phyloP scores from a whole-genome alignment of 2,329 filamentous ascomycete species.

The Diplodia mutila region DNA sequence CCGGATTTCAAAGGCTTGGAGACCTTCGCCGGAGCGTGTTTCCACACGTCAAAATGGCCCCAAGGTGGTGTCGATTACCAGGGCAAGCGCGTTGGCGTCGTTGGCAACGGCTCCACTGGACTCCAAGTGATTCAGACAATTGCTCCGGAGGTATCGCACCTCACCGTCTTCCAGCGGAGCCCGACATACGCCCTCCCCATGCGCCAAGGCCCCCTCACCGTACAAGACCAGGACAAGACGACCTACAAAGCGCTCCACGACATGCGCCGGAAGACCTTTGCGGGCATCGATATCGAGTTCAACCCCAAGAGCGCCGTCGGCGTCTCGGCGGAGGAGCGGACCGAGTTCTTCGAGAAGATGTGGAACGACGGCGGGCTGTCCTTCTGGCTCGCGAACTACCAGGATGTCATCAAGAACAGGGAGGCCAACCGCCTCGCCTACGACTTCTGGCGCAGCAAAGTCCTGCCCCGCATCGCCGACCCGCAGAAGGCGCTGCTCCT shows the following conservation, averaged over 20 bases:
- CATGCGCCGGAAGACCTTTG: slow-evolving; percentile 50
- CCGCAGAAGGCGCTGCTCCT: slow-evolving; percentile 50
- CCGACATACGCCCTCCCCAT: slow-evolving; percentile 69
- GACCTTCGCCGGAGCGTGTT: slow-evolving; percentile 62
- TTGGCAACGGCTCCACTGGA: slow-evolving; percentile 68
- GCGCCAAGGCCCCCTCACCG: slow-evolving; percentile 54
- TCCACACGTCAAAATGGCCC: slow-evolving; percentile 66
- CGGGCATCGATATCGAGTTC: slow-evolving; percentile 63
- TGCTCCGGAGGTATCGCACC: slow-evolving; percentile 53
- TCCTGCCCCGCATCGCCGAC: slow-evolving; percentile 47
- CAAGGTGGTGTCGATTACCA: slow-evolving; percentile 58
- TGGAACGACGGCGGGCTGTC: slow-evolving; percentile 47
- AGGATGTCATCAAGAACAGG: slow-evolving; percentile 46
- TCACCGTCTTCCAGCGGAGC: slow-evolving; percentile 68
- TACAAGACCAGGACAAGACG: slow-evolving; percentile 55
- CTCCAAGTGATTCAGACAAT: slow-evolving; percentile 67
- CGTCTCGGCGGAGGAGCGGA: slow-evolving; percentile 47
- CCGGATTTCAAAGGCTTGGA: slow-evolving; percentile 64
- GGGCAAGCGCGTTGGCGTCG: slow-evolving; percentile 64
- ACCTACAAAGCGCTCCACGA: slow-evolving; percentile 55
- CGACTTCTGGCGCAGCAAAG: slow-evolving; percentile 53
- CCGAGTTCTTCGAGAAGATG: slow-evolving; percentile 48
- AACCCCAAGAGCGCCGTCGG: slow-evolving; percentile 58
- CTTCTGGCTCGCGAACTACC: slow-evolving; percentile 49
- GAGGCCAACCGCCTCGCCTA: slow-evolving; percentile 51